These are phyloP conservation scores for Lachnellula cervina DNA, from an alignment of 2,329 filamentous ascomycete species.

Conservation along the genomic window DNA sequence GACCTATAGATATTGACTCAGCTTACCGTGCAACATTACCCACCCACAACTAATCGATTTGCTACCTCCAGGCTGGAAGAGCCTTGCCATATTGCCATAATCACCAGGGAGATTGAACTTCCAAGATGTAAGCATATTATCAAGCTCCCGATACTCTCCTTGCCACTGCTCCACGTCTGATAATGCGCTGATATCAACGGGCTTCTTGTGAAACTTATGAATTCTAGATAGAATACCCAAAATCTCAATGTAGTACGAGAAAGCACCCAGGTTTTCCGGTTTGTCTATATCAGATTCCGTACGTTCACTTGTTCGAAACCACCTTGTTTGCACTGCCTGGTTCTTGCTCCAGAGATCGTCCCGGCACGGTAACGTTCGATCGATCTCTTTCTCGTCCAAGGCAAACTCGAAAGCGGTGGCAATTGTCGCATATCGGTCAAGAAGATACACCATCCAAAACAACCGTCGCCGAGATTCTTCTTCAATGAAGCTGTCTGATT, in stretches of 20 bases:
- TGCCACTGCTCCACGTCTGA: constrained; percentile 90
- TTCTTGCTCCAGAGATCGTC: constrained; percentile 85
- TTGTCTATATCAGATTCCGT: constrained; percentile 62
- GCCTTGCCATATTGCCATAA: constrained; percentile 76
- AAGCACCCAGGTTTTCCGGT: constrained; percentile 78
- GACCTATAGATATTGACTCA: background rate
- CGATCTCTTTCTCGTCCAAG: constrained; percentile 82
- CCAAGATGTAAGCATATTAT: constrained; percentile 75
- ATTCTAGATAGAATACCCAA: constrained; percentile 82
- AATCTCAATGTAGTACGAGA: constrained; percentile 87
- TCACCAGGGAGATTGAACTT: constrained; percentile 78
- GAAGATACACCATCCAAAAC: constrained; percentile 91
- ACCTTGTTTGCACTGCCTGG: constrained; percentile 75
- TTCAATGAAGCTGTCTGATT: constrained; percentile 80
- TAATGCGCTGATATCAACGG: constrained; percentile 80
- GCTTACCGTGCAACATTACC: constrained; percentile 71
- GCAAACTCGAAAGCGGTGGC: constrained; percentile 91
- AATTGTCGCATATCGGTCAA: constrained; percentile 86
- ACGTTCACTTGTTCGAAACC: constrained; percentile 58
- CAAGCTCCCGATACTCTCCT: constrained; percentile 76
- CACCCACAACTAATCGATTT: constrained; percentile 74
- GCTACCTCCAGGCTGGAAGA: constrained; percentile 64
- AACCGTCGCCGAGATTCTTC: constrained; percentile 79
- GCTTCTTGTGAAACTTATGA: constrained; percentile 82
- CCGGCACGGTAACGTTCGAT: constrained; percentile 78